Evolutionary conservation across 768 basidiomycete genomes (phyloP), one percentile per base, ranked within the genome.

Genomic region (Wakefieldia striispora): DNA sequence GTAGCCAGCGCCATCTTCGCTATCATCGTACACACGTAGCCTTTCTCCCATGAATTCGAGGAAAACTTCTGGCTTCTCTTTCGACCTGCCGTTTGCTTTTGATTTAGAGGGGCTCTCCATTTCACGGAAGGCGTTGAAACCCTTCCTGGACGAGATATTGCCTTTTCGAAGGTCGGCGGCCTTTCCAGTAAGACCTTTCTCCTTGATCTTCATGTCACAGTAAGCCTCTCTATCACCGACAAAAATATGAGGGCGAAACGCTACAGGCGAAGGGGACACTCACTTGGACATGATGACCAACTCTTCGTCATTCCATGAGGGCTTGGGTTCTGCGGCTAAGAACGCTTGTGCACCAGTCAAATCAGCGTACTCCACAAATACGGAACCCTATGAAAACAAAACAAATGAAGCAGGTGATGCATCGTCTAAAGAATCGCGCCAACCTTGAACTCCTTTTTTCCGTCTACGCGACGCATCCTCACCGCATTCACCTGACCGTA

Each of bases 181-280:
- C 58, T 82, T 88, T 23, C 87, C 88, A 1, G 78, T 82, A 39
- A 97, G 77, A 10, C 91, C 92, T 69, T 97, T 94, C 71, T 95
- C 91, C 67, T 91, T 86, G 69, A 94, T 88, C 72, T 97, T 97
- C 93, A 94, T 94, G 56, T 91, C 83, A 59, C 92, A 92, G 67
- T 97, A 97, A 8, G 75, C 88, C 55, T 84, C 84, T 62, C 90
- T 92, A 54, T 26, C 3, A 11, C n/a, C 20, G 7, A 29, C 3
- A 39, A 14, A 50, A 42, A 17, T 4, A 16, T 51, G 24, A 50
- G 31, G 29, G 26, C 10, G 17, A 9, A 16, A 41, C 10, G n/a
- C 4, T 14, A 45, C 16, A 4, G 23, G 27, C n/a, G 11, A 4
- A 26, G 21, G 5, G 10, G 5, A 34, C 5, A 69, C 82, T 49